Evolutionary conservation across 495 filamentous ascomycete genomes (phyloP).

Genomic region (Xylaria venustula): DNA sequence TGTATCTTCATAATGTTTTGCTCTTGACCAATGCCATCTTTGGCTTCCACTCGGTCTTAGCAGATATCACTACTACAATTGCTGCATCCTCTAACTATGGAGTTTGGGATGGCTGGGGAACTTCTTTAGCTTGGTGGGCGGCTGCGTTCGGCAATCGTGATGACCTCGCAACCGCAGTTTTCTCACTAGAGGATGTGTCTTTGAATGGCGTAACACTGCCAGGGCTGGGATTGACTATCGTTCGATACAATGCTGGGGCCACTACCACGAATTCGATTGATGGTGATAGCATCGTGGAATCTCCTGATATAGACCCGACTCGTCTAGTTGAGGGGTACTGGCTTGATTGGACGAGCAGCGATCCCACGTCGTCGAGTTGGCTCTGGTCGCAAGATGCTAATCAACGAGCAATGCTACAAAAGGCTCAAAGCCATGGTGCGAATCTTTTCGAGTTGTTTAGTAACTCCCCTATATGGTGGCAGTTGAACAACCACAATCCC

Average conservation of each 20-base stretch:
- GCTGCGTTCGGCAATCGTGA: conserved; percentile 32
- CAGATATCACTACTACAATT: conserved; percentile 32
- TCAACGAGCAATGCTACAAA: conserved; percentile 34
- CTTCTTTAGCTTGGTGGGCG: conserved; percentile 43
- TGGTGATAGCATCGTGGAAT: conserved; percentile 33
- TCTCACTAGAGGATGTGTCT: conserved; percentile 23
- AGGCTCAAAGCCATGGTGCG: conserved; percentile 31
- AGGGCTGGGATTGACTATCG: conserved; percentile 41
- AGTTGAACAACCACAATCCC: conserved; percentile 39
- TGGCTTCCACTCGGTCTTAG: conserved; percentile 7
- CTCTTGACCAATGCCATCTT: neutral
- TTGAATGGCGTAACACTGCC: conserved; percentile 27
- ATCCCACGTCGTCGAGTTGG: conserved; percentile 30
- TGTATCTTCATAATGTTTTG: neutral
- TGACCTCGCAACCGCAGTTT: conserved; percentile 38
- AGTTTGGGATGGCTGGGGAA: conserved; percentile 42
- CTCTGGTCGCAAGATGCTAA: conserved; percentile 31
- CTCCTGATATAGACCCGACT: conserved; percentile 32
- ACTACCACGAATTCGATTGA: conserved; percentile 32
- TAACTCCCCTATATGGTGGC: conserved; percentile 44
- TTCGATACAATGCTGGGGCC: conserved; percentile 39
- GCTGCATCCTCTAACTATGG: conserved; percentile 32
- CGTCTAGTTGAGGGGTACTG: conserved; percentile 39
- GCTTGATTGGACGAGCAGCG: conserved; percentile 30
- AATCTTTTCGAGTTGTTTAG: conserved; percentile 40